Conservation (phyloP, 768 basidiomycete species). For the Piloderma croceum region DNA sequence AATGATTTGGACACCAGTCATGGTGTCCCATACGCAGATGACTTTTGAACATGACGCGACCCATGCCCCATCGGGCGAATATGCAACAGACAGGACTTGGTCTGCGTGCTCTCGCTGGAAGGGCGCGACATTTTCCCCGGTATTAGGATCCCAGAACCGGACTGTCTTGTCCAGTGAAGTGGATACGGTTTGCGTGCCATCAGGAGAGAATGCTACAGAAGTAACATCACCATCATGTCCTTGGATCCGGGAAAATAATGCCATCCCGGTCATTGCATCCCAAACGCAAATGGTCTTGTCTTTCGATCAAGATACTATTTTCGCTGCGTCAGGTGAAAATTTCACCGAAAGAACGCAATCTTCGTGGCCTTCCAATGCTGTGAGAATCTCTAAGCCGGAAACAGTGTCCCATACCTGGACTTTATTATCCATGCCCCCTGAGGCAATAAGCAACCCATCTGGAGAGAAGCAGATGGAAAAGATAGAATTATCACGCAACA, state of each 20-base stretch:
- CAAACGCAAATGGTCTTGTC: background rate
- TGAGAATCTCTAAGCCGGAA: background rate
- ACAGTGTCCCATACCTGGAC: background rate
- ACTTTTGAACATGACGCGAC: conserved; percentile 34
- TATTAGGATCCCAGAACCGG: conserved; percentile 15
- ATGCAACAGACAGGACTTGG: conserved; percentile 16
- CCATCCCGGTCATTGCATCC: conserved; percentile 21
- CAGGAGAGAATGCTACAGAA: conserved; percentile 17
- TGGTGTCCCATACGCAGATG: conserved; percentile 32
- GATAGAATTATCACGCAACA: background rate
- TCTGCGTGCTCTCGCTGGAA: conserved; percentile 12
- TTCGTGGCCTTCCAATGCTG: background rate
- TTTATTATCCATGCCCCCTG: background rate
- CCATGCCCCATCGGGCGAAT: conserved; percentile 17
- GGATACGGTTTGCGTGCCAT: conserved; percentile 16
- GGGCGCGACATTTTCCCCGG: background rate
- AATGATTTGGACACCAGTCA: conserved; percentile 14
- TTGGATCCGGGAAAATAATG: conserved; percentile 14
- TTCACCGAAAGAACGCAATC: background rate
- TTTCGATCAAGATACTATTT: background rate
- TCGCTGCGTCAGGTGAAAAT: background rate
- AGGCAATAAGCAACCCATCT: background rate
- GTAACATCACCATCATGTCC: conserved; percentile 14
- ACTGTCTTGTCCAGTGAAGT: conserved; percentile 14
- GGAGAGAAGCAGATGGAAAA: background rate